Percentiles rank a stretch among this genome's conserved stretches.
Evolutionary conservation across 148 eudicot genomes (phyloP).

Genomic region (Rhododendron simsii): DNA sequence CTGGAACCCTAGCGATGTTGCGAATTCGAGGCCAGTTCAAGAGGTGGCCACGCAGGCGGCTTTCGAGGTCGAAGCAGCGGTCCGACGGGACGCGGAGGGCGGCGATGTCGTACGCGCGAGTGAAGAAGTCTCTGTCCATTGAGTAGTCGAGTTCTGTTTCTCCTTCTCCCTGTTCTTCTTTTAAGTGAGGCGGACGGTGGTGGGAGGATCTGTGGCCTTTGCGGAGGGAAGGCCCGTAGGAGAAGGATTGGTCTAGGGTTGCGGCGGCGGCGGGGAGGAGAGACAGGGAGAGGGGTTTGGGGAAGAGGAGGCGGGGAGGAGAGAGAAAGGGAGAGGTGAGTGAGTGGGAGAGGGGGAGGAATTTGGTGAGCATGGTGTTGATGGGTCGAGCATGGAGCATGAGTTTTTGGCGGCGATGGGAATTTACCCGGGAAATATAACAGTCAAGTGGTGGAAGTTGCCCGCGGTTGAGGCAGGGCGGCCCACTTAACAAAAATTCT

Average conservation of each 20-base stretch:
- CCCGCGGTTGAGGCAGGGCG: not conserved
- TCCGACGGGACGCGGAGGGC: conserved; percentile 80
- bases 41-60: conserved; percentile 78
- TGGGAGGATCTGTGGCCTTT: conserved; percentile 43
- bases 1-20: conserved; percentile 79
- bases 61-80: conserved; percentile 58
- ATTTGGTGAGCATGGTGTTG: conserved; percentile 12
- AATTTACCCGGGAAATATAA: not conserved
- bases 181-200: not conserved
- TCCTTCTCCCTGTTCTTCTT: not conserved
- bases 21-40: conserved; percentile 86
- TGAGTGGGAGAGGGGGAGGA: conserved; percentile 29
- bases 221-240: conserved; percentile 76
- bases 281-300: conserved; percentile 14
- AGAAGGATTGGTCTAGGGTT: conserved; percentile 14
- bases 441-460: not conserved
- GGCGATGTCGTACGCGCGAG: conserved; percentile 52
- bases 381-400: not conserved
- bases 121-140: conserved; percentile 50
- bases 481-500: too few species aligned
- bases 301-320: conserved; percentile 19
- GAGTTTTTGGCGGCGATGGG: not conserved
- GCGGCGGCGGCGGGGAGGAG: conserved; percentile 17
- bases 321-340: conserved; percentile 21
- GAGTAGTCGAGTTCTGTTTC: conserved; percentile 9